A percentile compares a stretch with the other conserved stretches of the same genome.
Evolutionary conservation across 2,329 filamentous ascomycete species (phyloP).

Genomic region (Epichloe glyceriae): DNA sequence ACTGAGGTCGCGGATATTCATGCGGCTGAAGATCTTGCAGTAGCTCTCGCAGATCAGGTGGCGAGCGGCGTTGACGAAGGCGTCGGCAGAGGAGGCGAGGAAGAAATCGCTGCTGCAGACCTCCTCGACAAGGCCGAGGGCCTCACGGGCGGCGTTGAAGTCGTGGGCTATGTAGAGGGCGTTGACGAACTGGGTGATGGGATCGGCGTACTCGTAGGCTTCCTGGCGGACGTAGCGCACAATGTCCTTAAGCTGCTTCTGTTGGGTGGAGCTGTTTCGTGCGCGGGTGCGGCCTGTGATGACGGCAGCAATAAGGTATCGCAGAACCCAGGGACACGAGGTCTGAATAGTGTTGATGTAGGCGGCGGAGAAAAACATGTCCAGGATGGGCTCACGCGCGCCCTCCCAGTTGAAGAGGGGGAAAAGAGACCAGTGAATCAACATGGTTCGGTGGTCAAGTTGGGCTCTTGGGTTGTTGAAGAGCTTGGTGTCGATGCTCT

Average conservation of each 20-base stretch:
- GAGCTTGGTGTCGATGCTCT: slow-evolving; percentile 83
- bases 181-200: slow-evolving; percentile 90
- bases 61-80: slow-evolving; percentile 85
- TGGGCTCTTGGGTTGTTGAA: slow-evolving; percentile 95
- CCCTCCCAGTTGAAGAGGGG: slow-evolving; percentile 96
- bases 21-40: slow-evolving; percentile 99
- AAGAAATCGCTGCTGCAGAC: slow-evolving; percentile 94
- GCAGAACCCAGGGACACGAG: slow-evolving; percentile 87
- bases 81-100: slow-evolving; percentile 69
- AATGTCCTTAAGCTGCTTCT: slow-evolving; percentile 97
- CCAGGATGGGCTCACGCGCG: slow-evolving; percentile 79
- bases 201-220: slow-evolving; percentile 93
- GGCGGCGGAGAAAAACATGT: slow-evolving; percentile 90
- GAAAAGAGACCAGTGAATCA: slow-evolving; percentile 97
- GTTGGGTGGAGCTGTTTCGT: slow-evolving; percentile 75
- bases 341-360: slow-evolving; percentile 99
- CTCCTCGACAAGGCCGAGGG: slow-evolving; percentile 75
- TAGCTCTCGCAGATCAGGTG: slow-evolving; percentile 98
- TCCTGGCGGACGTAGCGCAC: slow-evolving; percentile 94
- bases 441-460: slow-evolving; percentile 90
- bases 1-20: slow-evolving; percentile 95
- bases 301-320: slow-evolving; percentile 86
- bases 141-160: slow-evolving; percentile 90
- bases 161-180: slow-evolving; percentile 78
- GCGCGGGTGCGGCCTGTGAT: slow-evolving; percentile 79